Evolutionary conservation across 2,329 filamentous ascomycete species (phyloP), one percentile per base, ranked within the genome.

Genomic region (Blastomyces emzantsi): DNA sequence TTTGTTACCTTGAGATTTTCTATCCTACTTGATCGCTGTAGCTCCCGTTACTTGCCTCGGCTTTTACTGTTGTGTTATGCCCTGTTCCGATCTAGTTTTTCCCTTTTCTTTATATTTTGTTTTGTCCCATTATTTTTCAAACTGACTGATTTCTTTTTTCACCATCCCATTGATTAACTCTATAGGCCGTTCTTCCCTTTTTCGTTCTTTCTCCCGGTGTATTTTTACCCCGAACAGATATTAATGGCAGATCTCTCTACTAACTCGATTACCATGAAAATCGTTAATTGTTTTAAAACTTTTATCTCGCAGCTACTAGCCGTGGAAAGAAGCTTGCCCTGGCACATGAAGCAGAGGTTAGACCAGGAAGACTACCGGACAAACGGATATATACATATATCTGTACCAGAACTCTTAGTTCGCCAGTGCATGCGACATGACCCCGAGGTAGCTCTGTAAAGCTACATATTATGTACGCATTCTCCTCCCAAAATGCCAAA

Each of bases 151-250:
- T 58, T 22, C 3, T 19, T 43, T 55, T 36, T 22, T 55, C 56
- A 51, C 11, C n/a, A 7, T 58, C 7, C n/a, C 22, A 22, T 41
- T 62, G 60, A 11, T 61, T n/a, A 25, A n/a, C 6, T 45, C 28
- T 47, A 25, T 41, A 36, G 25, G 36, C 33, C 22, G n/a, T 41
- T 41, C 36, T 56, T 36, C 30, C 36, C 15, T 60, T 45, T 60
- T 47, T 25, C 33, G 33, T 41, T 43, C 36, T 28, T 57, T 62
- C 36, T 54, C 39, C 9, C 11, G 62, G 56, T 61, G 56, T 64
- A 61, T 45, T 61, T 64, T 41, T 64, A 60, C 51, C 49, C 49
- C 39, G 47, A 52, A 33, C 43, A 63, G 45, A 63, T 57, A 49
- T 56, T 59, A 59, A 60, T 47, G 41, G 15, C 57, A 36, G 49